Evolutionary conservation across 148 eudicot genomes (phyloP).

Genomic region (Hydrangea macrophylla): DNA sequence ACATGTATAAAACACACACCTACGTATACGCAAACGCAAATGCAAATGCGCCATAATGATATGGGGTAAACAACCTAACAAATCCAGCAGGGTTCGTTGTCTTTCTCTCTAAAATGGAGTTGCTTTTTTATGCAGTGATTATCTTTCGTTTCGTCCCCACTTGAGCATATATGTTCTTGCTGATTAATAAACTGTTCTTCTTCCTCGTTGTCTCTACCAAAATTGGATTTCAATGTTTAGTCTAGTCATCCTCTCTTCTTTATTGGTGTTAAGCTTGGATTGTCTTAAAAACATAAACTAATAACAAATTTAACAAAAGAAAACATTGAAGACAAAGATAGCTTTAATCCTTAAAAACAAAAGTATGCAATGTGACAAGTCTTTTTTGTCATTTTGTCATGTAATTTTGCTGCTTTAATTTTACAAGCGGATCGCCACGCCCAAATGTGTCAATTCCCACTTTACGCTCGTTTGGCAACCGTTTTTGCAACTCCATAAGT

Average conservation of each 20-base stretch:
- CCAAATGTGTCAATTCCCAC: background rate
- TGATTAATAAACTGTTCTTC: background rate
- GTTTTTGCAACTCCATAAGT: too few relatives aligned
- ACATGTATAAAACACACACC: background rate
- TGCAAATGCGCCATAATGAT: background rate
- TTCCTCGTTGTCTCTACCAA: too few relatives aligned
- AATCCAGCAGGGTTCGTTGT: constrained; percentile 1
- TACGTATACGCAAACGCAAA: too few relatives aligned
- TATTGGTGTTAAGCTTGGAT: background rate
- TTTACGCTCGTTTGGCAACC: too few relatives aligned
- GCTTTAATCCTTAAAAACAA: constrained; percentile 5
- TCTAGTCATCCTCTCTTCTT: constrained; percentile 4
- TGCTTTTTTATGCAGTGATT: constrained; percentile 8
- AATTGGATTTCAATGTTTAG: background rate
- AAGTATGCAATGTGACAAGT: background rate
- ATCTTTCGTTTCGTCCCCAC: background rate
- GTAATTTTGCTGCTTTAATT: background rate
- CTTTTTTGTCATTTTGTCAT: background rate
- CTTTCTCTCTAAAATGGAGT: constrained; percentile 7
- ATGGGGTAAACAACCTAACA: background rate
- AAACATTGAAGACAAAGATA: constrained; percentile 1
- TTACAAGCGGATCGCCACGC: constrained; percentile 15
- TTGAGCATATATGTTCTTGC: constrained; percentile 1
- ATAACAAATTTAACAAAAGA: too few relatives aligned
- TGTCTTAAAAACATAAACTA: background rate